These are phyloP conservation scores for Thielaviopsis ethacetica DNA, from an alignment of 2,329 filamentous ascomycete species.

Conservation along the genomic window DNA sequence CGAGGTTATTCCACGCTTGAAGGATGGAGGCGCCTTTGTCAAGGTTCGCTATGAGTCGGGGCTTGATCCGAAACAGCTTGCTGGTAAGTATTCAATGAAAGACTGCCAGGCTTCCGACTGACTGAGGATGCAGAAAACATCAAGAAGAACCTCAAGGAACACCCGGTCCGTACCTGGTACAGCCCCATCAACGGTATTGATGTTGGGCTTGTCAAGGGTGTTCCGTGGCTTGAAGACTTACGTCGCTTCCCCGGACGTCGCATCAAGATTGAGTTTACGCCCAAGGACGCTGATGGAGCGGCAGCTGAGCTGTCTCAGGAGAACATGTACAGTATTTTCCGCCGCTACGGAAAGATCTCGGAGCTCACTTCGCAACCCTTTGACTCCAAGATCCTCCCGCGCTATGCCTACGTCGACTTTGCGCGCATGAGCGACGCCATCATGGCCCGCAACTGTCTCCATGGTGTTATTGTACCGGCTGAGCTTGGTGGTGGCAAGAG, in stretches of 20 bases:
- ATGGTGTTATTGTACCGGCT: constrained; percentile 60
- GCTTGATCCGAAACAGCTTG: constrained; percentile 25
- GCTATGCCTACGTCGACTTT: constrained; percentile 69
- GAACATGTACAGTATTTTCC: constrained; percentile 69
- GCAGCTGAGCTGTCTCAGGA: constrained; percentile 75
- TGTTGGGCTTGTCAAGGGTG: constrained; percentile 59
- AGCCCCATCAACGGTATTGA: constrained; percentile 61
- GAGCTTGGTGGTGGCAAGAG: constrained; percentile 55
- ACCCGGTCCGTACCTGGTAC: constrained; percentile 76
- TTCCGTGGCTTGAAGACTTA: constrained; percentile 88
- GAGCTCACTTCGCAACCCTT: constrained; percentile 71
- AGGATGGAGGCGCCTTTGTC: constrained; percentile 87
- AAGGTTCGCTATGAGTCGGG: constrained; percentile 48
- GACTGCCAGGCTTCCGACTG: not conserved
- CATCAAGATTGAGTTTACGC: constrained; percentile 71
- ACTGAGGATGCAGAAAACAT: constrained; percentile 28
- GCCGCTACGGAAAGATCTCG: constrained; percentile 75
- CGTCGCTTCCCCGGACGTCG: constrained; percentile 63
- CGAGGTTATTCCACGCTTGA: constrained; percentile 67
- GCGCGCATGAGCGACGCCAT: constrained; percentile 56
- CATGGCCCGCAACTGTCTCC: constrained; percentile 83
- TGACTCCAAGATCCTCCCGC: constrained; percentile 72
- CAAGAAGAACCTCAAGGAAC: constrained; percentile 44
- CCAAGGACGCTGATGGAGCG: constrained; percentile 28
- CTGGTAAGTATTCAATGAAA: constrained; percentile 19